A percentile compares a stretch with the other conserved stretches of the same genome.
These are phyloP conservation scores for Penicillium sp. DNA, from an alignment of 2,329 filamentous ascomycete genomes.

Conservation along the genomic window DNA sequence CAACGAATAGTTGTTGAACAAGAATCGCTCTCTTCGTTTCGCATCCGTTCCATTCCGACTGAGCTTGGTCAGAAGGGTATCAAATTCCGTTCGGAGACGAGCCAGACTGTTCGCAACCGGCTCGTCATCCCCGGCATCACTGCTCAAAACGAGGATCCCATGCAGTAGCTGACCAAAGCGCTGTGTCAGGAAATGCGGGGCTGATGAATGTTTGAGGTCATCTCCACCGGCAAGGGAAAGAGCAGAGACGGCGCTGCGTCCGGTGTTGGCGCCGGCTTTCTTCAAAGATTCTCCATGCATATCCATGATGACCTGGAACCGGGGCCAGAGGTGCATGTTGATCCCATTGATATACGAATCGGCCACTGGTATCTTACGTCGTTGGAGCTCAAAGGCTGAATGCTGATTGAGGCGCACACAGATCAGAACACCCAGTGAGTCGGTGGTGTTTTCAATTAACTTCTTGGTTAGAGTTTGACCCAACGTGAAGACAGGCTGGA, in stretches of 20 bases:
- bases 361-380: constrained; percentile 79
- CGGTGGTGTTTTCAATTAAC: constrained; percentile 69
- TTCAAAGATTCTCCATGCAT: constrained; percentile 83
- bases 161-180: constrained; percentile 91
- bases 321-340: constrained; percentile 93
- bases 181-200: constrained; percentile 87
- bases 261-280: constrained; percentile 45
- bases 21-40: constrained; percentile 76
- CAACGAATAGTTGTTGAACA: constrained; percentile 94
- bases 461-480: constrained; percentile 71
- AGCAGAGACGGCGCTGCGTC: constrained; percentile 48
- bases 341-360: constrained; percentile 92
- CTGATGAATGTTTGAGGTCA: constrained; percentile 43
- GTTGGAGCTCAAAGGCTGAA: constrained; percentile 87
- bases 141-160: constrained; percentile 73
- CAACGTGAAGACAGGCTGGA: constrained; percentile 81
- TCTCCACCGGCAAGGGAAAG: constrained; percentile 48
- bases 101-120: constrained; percentile 76
- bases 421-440: constrained; percentile 81
- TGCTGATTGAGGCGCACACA: constrained; percentile 91
- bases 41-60: constrained; percentile 70
- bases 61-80: constrained; percentile 72
- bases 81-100: constrained; percentile 72
- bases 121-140: constrained; percentile 91
- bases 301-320: constrained; percentile 91